Base-by-base conservation (phyloP, 2,329 filamentous ascomycete genomes). In the Aspergillus tamarii region DNA sequence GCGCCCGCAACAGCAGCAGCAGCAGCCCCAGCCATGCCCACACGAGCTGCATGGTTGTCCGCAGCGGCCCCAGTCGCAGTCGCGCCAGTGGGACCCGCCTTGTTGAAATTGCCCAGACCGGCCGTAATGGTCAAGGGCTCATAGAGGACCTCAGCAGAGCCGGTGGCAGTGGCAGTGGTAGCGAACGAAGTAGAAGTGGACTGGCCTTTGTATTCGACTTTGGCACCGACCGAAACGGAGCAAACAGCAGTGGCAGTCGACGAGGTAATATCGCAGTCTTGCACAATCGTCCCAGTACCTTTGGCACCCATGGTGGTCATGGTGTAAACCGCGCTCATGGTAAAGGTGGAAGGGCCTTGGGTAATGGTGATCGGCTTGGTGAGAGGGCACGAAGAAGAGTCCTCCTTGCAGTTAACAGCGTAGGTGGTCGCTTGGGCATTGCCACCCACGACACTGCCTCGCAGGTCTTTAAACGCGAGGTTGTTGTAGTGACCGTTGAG, bases 1-100 rank as follows among this genome's bases (percentile, higher is more conserved):
- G 57, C 85, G 85, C 64, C 69, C 67, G 23, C 77, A 76, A 50
- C 75, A 76, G 57, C 77, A 72, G 34, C 73, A 67, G 32, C 66
- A 57, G 57, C 67, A 64, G 60, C 65, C 59, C 62, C 55, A 14
- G 57, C 58, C 26, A 67, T 46, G 21, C 58, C 63, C 23, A 60
- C 57, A 14, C 46, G 46, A 50, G 46, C 46, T 28, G 46, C 5
- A 23, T 28, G 23, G 23, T 62, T 61, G 16, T 46, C 65, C 16
- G 55, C 64, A 23, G 62, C 66, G 2, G 46, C 59, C 14, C 50
- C 52, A 19, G 62, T 48, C 3, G 63, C 62, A 30, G 64, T 30
- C 26, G 66, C 63, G 48, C 63, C 66, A 32, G 62, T 39, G 16
- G 64, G 65, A 4, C 46, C 55, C 4, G 23, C 46, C 23, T 50